These are phyloP conservation scores for Dryas alaskensis DNA, from an alignment of 306 rosid genomes.

Conservation along the genomic window DNA sequence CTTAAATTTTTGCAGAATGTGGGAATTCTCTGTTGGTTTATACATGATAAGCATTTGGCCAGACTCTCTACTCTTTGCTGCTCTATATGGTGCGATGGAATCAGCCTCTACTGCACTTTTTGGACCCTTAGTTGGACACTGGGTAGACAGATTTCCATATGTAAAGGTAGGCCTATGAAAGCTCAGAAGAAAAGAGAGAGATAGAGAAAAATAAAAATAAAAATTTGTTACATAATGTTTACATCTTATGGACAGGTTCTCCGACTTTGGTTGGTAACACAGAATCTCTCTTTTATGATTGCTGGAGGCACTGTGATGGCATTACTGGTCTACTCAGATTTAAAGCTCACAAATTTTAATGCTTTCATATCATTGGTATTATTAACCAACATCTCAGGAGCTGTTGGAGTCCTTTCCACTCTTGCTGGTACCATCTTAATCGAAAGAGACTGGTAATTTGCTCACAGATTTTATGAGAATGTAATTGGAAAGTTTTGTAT, in stretches of 20 bases:
- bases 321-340: constrained; percentile 47
- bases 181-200: neutral
- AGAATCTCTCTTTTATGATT: constrained; percentile 64
- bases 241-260: constrained; percentile 60
- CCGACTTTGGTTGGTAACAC: constrained; percentile 68
- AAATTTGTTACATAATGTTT: neutral
- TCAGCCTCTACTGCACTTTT: constrained; percentile 73
- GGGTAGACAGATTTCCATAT: constrained; percentile 65
- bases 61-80: constrained; percentile 70
- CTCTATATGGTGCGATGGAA: constrained; percentile 86
- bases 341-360: constrained; percentile 52
- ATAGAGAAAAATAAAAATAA: neutral
- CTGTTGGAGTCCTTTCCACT: constrained; percentile 72
- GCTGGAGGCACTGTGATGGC: constrained; percentile 68
- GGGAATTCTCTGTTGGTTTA: constrained; percentile 96
- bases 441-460: constrained; percentile 90
- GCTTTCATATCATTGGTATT: constrained; percentile 50
- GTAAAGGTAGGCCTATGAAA: constrained; percentile 43
- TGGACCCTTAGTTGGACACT: constrained; percentile 75
- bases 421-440: constrained; percentile 85
- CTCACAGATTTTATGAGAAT: neutral
- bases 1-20: constrained; percentile 56
- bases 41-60: constrained; percentile 94
- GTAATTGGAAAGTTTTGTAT: no score
- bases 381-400: constrained; percentile 69